Evolutionary conservation across 176 grass and related monocot species (phyloP).

Genomic region (Avena insularis): DNA sequence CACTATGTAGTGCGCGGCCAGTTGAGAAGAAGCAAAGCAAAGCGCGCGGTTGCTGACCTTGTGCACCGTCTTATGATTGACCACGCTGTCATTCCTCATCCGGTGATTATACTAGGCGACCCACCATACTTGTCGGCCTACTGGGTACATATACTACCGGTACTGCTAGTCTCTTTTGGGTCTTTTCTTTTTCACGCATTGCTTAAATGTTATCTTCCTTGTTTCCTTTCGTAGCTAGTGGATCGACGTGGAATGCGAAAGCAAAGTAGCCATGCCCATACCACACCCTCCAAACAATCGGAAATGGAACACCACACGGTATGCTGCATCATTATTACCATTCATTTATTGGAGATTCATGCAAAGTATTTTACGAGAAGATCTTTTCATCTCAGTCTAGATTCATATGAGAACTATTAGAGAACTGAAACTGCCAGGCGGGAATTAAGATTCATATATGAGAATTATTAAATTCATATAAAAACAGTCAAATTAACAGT

Average conservation of each 20-base stretch:
- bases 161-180: background rate
- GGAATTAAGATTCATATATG: too few relatives aligned
- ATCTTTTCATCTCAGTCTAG: too few relatives aligned
- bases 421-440: too few relatives aligned
- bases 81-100: background rate
- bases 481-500: too few relatives aligned
- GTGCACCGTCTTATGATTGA: background rate
- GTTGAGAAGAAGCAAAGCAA: slow-evolving; percentile 5
- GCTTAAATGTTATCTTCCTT: background rate
- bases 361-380: too few relatives aligned
- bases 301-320: too few relatives aligned
- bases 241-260: background rate
- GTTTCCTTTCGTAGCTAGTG: background rate
- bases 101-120: background rate
- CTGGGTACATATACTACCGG: background rate
- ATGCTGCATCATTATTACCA: too few relatives aligned
- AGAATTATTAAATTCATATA: too few relatives aligned
- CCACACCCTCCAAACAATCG: background rate
- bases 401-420: too few relatives aligned
- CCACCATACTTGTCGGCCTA: background rate
- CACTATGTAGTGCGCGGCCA: background rate
- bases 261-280: background rate
- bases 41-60: background rate
- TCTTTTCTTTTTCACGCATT: background rate
- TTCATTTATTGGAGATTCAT: too few relatives aligned